Base-by-base conservation (phyloP, 495 filamentous ascomycete genomes). In the Xylaria venustula region DNA sequence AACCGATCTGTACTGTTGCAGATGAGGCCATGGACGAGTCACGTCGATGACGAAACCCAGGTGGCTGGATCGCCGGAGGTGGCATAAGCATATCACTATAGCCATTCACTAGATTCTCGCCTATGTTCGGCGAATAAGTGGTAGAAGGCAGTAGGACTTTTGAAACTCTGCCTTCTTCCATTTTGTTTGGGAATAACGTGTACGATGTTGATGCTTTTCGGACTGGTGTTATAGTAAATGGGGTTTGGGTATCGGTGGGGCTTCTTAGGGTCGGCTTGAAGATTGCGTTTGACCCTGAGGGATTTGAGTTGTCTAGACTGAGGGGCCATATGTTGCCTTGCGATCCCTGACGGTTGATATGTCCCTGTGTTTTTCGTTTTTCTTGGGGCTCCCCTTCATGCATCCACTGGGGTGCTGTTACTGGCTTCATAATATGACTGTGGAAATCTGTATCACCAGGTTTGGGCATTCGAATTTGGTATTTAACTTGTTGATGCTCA, bases 1-100 rank as follows among this genome's bases (percentile, higher is more conserved):
- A 65, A 0, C 79, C 79, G 46, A 81, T 81, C 49, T 79, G 77
- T 46, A 81, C 79, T 1, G 79, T 81, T 36, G 77, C 76, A 19
- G 74, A 75, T 8, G 77, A 80, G 12, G 70, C 69, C 41, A 80
- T 65, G 0, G 79, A 81, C 0, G 77, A 80, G 48, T 80, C 72
- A 32, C 79, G 71, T 7, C 66, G 68, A 60, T 80, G 77, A 15
- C 73, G 70, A 19, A 63, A 61, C 60, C 67, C 50, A 69, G 67
- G 45, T 63, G 25, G 67, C 14, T 63, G 65, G 59, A 79, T 71
- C 2, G 75, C 71, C 4, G 75, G 79, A 2, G 79, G 79, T 1
- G 77, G 79, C 41, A 72, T 73, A 48, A 81, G 71, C 36, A 51
- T 51, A 26, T 65, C 66, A 32, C 56, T 54, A 15, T 42, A 28